Base-by-base conservation (phyloP, 2,329 filamentous ascomycete genomes). In the Albophoma yamanashiensis region DNA sequence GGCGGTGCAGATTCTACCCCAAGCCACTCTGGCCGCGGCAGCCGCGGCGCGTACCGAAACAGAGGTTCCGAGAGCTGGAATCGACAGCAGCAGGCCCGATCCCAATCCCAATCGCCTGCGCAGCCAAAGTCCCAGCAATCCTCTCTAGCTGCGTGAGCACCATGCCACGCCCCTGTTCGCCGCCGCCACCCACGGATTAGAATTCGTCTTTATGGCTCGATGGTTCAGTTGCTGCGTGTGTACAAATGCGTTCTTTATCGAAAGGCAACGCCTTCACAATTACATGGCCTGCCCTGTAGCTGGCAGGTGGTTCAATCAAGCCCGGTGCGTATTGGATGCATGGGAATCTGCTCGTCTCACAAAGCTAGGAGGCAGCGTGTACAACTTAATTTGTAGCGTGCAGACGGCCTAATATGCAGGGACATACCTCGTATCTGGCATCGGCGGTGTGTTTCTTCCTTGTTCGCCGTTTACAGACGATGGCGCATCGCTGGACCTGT, bases 61-160 rank as follows among this genome's bases (percentile, higher is more conserved):
- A 71, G 75, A 60, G 69, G 68, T 31, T 72, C 74, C 15, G 75
- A 78, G 6, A 74, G 67, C 60, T 79, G 78, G 78, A 72, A 68
- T 53, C 74, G 77, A 45, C 65, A 67, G 27, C 27, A 31, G 27
- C 27, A 31, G 61, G 59, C 59, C 15, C 47, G 55, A 17, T 52
- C 62, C 20, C 60, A 53, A 17, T 50, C 64, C 25, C 62, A 63
- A 47, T 58, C 52, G 11, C 58, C 59, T 31, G 45, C 58, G 15
- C 59, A 57, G 55, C n/a, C 58, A 20, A 65, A 65, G 38, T 62
- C 67, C 20, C 64, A 65, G 53, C 58, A 68, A 31, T 68, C 70
- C 45, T 68, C 70, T 52, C 61, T 67, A 56, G 61, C 67, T 57
- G 60, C 65, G 50, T 70, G 67, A 50, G 20, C n/a, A 31, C 31